These are phyloP conservation scores for Phialocephala sp. DNA, from an alignment of 2,329 filamentous ascomycete genomes.

Conservation along the genomic window DNA sequence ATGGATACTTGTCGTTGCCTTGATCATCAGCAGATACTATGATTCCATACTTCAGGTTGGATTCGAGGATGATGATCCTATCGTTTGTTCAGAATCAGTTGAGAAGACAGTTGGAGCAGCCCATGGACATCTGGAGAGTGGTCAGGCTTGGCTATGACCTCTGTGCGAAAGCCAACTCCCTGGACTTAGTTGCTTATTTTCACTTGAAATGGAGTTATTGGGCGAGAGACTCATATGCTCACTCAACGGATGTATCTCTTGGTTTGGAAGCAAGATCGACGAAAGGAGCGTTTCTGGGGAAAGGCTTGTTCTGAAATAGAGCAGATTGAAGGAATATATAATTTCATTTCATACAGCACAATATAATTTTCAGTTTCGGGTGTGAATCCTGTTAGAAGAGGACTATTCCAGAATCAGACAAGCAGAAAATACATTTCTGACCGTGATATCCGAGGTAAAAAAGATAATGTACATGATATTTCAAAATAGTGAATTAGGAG, in stretches of 20 bases:
- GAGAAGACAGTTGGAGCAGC: background rate
- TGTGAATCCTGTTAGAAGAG: background rate
- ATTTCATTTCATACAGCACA: background rate
- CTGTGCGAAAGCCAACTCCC: background rate
- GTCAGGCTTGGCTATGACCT: background rate
- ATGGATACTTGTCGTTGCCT: background rate
- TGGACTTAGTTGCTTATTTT: background rate
- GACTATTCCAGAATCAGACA: background rate
- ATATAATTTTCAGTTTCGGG: background rate
- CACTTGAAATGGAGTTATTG: background rate
- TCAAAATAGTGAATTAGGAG: background rate
- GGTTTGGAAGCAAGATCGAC: background rate
- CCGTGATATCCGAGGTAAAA: background rate
- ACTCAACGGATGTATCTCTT: background rate
- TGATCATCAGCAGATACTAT: slow-evolving; percentile 1
- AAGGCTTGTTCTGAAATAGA: background rate
- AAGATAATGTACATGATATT: background rate
- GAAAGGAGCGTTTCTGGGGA: background rate
- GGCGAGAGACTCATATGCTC: background rate
- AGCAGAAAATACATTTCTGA: background rate
- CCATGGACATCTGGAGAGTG: background rate
- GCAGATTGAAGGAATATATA: background rate
- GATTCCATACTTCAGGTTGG: background rate
- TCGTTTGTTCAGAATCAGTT: background rate
- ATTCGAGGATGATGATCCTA: background rate